phyloP scores from a whole-genome alignment of 73 alveolate genomes.

The Halteria grandinella region DNA sequence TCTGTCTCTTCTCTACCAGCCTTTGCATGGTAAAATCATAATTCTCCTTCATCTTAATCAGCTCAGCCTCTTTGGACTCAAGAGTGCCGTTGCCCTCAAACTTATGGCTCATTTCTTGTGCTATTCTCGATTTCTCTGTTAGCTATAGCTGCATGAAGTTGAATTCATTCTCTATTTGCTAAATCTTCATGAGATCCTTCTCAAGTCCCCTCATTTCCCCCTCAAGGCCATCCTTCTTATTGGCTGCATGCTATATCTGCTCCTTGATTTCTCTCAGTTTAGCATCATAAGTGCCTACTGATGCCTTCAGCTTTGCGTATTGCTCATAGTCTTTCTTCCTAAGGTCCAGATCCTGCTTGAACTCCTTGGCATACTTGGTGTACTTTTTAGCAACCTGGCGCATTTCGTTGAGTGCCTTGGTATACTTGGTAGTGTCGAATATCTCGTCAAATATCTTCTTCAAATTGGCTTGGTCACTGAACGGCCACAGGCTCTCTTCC shows the following conservation, averaged over 20 bases:
- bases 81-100: slow-evolving; percentile 24
- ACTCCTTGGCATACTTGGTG: slow-evolving; percentile 76
- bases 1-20: neutral
- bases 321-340: slow-evolving; percentile 82
- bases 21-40: slow-evolving; percentile 4
- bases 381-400: slow-evolving; percentile 78
- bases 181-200: slow-evolving; percentile 60
- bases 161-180: slow-evolving; percentile 51
- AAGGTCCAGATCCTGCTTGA: slow-evolving; percentile 77
- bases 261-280: slow-evolving; percentile 65
- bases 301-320: slow-evolving; percentile 74
- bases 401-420: slow-evolving; percentile 84
- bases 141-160: slow-evolving; percentile 43
- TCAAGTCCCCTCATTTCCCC: slow-evolving; percentile 66
- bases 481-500: slow-evolving; percentile 98
- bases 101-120: slow-evolving; percentile 9
- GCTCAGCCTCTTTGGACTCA: slow-evolving; percentile 25
- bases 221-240: slow-evolving; percentile 63
- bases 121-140: neutral
- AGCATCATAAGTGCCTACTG: slow-evolving; percentile 54
- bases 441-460: slow-evolving; percentile 97
- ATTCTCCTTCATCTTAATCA: neutral
- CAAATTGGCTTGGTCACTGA: slow-evolving; percentile 91
- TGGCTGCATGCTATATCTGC: slow-evolving; percentile 65
- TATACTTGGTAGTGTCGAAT: slow-evolving; percentile 92